These are phyloP conservation scores for Thermothelomyces thermophilus DNA, from an alignment of 2,329 filamentous ascomycete genomes.

Conservation along the genomic window DNA sequence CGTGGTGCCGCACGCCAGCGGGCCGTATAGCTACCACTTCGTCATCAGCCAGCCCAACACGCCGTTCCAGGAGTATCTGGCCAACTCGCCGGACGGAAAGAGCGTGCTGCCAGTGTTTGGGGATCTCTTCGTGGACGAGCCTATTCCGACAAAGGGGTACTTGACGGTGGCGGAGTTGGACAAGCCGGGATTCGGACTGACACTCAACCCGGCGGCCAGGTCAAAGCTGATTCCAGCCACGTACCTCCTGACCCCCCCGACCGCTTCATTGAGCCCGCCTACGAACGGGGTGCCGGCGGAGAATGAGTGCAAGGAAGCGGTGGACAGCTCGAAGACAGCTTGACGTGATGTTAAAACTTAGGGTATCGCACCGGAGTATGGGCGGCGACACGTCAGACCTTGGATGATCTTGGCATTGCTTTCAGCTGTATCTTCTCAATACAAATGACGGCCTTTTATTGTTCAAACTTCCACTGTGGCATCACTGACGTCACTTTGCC, in stretches of 20 bases:
- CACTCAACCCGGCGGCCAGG: constrained; percentile 68
- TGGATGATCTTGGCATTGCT: no score
- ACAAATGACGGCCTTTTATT: no score
- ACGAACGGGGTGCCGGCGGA: constrained; percentile 12
- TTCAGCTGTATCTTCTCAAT: no score
- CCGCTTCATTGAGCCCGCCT: constrained; percentile 36
- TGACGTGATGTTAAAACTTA: neutral
- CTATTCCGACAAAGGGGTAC: constrained; percentile 76
- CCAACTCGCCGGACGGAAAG: constrained; percentile 86
- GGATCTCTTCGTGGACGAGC: constrained; percentile 83
- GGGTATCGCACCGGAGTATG: no score
- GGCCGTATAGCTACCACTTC: constrained; percentile 93
- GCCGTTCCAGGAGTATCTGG: constrained; percentile 93
- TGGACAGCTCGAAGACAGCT: neutral
- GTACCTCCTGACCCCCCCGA: constrained; percentile 62
- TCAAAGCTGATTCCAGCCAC: constrained; percentile 68
- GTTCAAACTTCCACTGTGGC: neutral
- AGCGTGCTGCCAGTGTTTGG: constrained; percentile 88
- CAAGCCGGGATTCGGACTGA: constrained; percentile 84
- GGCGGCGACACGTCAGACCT: no score
- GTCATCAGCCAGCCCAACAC: constrained; percentile 89
- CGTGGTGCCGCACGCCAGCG: constrained; percentile 89
- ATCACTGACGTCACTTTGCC: neutral
- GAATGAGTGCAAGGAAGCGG: constrained; percentile 1
- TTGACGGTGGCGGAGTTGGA: constrained; percentile 74